These are phyloP conservation scores for Saraca asoca DNA, from an alignment of 331 rosid species.

Conservation along the genomic window DNA sequence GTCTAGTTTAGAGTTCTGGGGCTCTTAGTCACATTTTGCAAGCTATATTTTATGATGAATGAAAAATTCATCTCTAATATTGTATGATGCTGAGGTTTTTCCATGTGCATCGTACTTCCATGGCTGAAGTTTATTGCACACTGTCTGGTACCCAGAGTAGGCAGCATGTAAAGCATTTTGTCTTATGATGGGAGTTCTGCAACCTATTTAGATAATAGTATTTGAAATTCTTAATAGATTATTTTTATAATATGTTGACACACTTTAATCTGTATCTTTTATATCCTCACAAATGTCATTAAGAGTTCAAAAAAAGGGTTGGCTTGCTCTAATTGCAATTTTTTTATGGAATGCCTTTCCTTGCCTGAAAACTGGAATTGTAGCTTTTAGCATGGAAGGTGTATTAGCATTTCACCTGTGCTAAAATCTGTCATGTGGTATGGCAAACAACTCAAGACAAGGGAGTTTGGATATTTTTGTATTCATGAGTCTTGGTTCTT, in stretches of 20 bases:
- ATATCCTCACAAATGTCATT: not conserved
- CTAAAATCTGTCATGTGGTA: not conserved
- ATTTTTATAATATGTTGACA: not conserved
- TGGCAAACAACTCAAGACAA: constrained; percentile 8
- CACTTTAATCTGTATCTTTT: constrained; percentile 20
- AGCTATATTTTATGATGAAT: not conserved
- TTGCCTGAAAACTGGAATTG: constrained; percentile 5
- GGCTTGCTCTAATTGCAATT: not conserved
- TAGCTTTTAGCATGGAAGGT: constrained; percentile 17
- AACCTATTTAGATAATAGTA: not conserved
- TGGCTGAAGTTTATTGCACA: not conserved
- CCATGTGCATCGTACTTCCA: not conserved
- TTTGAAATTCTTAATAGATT: constrained; percentile 13
- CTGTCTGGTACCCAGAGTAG: not conserved
- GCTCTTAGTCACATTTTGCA: too few relatives aligned
- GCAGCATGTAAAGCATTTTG: not conserved
- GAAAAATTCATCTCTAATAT: not conserved
- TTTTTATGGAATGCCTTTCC: not conserved
- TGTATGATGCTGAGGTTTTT: constrained; percentile 1
- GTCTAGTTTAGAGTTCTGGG: too few relatives aligned
- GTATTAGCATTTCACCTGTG: too few relatives aligned
- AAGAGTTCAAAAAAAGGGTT: not conserved
- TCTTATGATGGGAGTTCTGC: not conserved
- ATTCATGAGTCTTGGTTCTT: constrained; percentile 25
- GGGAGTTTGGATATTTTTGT: constrained; percentile 1